phyloP scores from a whole-genome alignment of 2,329 filamentous ascomycete species.

The Ophiostoma australiae region DNA sequence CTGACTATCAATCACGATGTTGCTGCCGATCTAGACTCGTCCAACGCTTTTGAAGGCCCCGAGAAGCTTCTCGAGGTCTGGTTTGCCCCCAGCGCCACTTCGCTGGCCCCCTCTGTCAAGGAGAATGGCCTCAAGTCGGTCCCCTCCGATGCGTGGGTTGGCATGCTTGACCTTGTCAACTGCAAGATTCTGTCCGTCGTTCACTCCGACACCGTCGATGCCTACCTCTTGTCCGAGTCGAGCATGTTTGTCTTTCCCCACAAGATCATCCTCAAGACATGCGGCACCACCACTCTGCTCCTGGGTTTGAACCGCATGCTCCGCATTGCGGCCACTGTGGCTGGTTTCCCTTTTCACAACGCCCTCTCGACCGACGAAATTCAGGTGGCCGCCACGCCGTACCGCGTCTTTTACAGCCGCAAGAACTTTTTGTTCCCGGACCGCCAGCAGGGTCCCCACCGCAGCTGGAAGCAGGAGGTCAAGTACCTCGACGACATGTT shows the following conservation, averaged over 20 bases:
- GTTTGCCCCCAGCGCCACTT: slow-evolving; percentile 77
- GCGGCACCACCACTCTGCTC: slow-evolving; percentile 90
- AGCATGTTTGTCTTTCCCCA: slow-evolving; percentile 99
- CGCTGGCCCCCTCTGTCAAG: slow-evolving; percentile 64
- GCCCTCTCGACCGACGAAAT: slow-evolving; percentile 62
- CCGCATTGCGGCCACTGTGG: slow-evolving; percentile 81
- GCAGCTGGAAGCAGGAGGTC: slow-evolving; percentile 96
- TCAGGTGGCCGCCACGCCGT: slow-evolving; percentile 74
- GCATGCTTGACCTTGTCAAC: slow-evolving; percentile 96
- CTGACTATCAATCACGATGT: slow-evolving; percentile 96
- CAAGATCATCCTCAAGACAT: slow-evolving; percentile 98
- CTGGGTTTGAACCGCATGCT: slow-evolving; percentile 85
- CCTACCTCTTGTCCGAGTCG: slow-evolving; percentile 94
- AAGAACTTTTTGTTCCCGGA: slow-evolving; percentile 98
- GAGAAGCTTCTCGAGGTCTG: slow-evolving; percentile 98
- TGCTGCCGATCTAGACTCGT: slow-evolving; percentile 85
- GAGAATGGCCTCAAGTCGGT: slow-evolving; percentile 82
- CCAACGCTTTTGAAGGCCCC: slow-evolving; percentile 94
- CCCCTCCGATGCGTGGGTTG: slow-evolving; percentile 79
- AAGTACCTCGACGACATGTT: slow-evolving; percentile 89
- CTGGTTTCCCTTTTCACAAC: slow-evolving; percentile 81
- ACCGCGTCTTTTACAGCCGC: slow-evolving; percentile 96
- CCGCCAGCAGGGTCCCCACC: slow-evolving; percentile 87
- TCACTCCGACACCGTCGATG: slow-evolving; percentile 88
- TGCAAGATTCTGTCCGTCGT: slow-evolving; percentile 96